Evolutionary conservation across 2,329 filamentous ascomycete genomes (phyloP).

Genomic region (Talaromyces verruculosus): DNA sequence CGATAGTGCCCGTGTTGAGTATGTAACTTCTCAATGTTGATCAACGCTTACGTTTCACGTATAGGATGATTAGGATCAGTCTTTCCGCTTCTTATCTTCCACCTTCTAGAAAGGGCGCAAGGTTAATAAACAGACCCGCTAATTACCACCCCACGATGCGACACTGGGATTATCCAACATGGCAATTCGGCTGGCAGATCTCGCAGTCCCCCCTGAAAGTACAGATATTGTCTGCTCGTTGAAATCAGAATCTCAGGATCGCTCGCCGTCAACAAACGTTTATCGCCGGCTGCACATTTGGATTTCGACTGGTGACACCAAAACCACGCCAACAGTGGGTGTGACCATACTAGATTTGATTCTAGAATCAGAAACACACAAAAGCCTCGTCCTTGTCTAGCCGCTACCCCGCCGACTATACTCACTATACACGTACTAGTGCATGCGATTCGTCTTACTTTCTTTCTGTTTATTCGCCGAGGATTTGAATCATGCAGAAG

Average conservation of each 20-base stretch:
- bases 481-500: neutral
- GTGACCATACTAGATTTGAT: neutral
- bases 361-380: neutral
- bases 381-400: neutral
- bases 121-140: constrained; percentile 3
- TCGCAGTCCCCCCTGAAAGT: neutral
- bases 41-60: neutral
- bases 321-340: neutral
- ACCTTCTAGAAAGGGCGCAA: neutral
- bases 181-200: neutral
- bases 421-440: neutral
- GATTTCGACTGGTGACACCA: neutral
- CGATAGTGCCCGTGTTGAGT: neutral
- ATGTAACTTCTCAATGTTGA: neutral
- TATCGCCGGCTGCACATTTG: neutral
- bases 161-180: neutral
- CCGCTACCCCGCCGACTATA: constrained; percentile 4
- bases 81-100: constrained; percentile 5
- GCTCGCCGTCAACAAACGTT: neutral
- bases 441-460: neutral
- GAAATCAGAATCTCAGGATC: neutral
- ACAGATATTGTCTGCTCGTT: neutral
- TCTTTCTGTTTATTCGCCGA: constrained; percentile 6
- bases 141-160: constrained; percentile 13
- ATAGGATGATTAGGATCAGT: neutral